phyloP scores from a whole-genome alignment of 768 basidiomycete species.

The Pulveroboletus sp. region DNA sequence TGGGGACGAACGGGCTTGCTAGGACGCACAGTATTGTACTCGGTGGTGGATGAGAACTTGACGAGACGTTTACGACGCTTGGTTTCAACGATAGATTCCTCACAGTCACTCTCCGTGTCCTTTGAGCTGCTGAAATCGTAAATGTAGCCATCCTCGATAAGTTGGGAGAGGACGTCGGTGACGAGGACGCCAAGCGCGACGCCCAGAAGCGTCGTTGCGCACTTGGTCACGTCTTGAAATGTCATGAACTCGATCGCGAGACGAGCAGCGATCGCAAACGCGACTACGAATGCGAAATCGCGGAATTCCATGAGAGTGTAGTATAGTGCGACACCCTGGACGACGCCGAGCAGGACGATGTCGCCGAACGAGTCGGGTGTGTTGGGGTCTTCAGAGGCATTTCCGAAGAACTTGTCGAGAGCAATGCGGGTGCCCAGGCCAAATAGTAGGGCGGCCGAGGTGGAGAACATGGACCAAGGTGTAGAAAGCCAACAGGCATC shows the following conservation, averaged over 20 bases:
- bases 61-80: slow-evolving; percentile 42
- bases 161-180: slow-evolving; percentile 69
- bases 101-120: slow-evolving; percentile 23
- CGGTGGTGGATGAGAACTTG: slow-evolving; percentile 45
- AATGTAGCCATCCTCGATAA: slow-evolving; percentile 50
- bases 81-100: slow-evolving; percentile 10
- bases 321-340: slow-evolving; percentile 75
- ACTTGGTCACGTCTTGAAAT: slow-evolving; percentile 51
- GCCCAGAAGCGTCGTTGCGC: slow-evolving; percentile 61
- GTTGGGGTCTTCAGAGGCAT: slow-evolving; percentile 32
- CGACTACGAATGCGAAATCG: slow-evolving; percentile 53
- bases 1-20: slow-evolving; percentile 25
- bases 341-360: slow-evolving; percentile 64
- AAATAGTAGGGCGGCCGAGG: slow-evolving; percentile 66
- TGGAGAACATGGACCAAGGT: slow-evolving; percentile 42
- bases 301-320: slow-evolving; percentile 57
- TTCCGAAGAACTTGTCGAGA: slow-evolving; percentile 54
- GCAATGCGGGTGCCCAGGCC: slow-evolving; percentile 74
- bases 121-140: slow-evolving; percentile 22
- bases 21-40: slow-evolving; percentile 23
- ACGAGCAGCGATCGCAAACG: slow-evolving; percentile 55
- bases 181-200: slow-evolving; percentile 65
- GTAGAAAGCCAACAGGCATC: slow-evolving; percentile 19
- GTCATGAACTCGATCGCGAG: slow-evolving; percentile 62
- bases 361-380: slow-evolving; percentile 45